phyloP scores from a whole-genome alignment of 2,329 filamentous ascomycete species.

The Coniochaeta prunicola region DNA sequence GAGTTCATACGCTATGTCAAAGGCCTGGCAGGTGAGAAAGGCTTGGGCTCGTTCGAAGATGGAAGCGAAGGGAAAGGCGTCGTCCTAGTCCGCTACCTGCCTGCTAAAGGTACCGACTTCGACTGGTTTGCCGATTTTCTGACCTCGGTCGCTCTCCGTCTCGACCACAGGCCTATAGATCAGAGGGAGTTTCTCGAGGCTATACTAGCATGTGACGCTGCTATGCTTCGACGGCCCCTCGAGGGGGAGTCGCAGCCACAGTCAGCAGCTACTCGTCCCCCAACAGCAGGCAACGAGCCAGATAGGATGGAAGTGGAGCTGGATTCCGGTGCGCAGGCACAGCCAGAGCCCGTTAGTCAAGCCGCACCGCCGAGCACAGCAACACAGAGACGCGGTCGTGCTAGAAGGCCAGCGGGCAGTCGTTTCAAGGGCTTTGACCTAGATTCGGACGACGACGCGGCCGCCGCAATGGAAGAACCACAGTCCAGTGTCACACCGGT shows the following conservation, averaged over 20 bases:
- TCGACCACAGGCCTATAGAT: slow-evolving; percentile 77
- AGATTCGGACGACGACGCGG: slow-evolving; percentile 23
- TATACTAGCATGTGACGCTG: slow-evolving; percentile 74
- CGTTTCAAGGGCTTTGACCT: slow-evolving; percentile 69
- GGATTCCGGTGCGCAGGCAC: neutral
- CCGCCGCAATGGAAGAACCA: slow-evolving; percentile 32
- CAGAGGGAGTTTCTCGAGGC: slow-evolving; percentile 90
- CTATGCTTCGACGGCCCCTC: slow-evolving; percentile 61
- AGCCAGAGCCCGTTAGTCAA: slow-evolving; percentile 7
- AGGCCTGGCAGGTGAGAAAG: slow-evolving; percentile 66
- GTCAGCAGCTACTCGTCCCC: slow-evolving; percentile 8
- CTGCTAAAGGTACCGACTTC: slow-evolving; percentile 44
- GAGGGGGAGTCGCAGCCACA: slow-evolving; percentile 36
- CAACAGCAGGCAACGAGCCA: neutral
- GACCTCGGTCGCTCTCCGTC: slow-evolving; percentile 58
- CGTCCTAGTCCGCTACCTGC: slow-evolving; percentile 67
- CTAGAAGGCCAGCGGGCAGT: slow-evolving; percentile 23
- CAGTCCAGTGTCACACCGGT: slow-evolving; percentile 42
- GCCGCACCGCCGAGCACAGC: slow-evolving; percentile 14
- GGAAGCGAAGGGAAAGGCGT: slow-evolving; percentile 62
- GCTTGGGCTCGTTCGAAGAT: slow-evolving; percentile 55
- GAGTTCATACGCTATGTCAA: slow-evolving; percentile 76
- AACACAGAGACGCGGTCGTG: slow-evolving; percentile 10
- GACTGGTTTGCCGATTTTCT: slow-evolving; percentile 67
- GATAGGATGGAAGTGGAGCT: slow-evolving; percentile 19